phyloP scores from a whole-genome alignment of 208 protist species.

The Naegleria lovaniensis region DNA sequence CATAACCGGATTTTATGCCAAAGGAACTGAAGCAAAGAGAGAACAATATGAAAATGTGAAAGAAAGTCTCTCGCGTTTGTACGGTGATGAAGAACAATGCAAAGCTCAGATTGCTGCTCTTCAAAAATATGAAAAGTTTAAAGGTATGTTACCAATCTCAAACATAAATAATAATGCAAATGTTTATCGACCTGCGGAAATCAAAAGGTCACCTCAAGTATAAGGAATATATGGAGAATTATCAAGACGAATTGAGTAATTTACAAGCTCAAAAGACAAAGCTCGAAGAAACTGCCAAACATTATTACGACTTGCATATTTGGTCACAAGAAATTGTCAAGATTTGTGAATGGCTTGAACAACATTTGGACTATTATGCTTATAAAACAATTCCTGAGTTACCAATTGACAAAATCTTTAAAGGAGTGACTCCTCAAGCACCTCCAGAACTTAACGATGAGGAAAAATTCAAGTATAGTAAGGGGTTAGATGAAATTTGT shows the following conservation, averaged over 20 bases:
- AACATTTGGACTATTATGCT: constrained; percentile 12
- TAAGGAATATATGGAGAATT: neutral
- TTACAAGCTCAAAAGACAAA: neutral
- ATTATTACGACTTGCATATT: neutral
- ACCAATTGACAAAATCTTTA: neutral
- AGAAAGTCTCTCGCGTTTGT: neutral
- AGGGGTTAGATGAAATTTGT: constrained; percentile 28
- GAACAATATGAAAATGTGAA: constrained; percentile 20
- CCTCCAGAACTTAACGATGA: neutral
- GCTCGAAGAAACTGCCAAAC: neutral
- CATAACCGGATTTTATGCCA: constrained; percentile 18
- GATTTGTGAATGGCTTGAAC: constrained; percentile 27
- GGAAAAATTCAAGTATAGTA: neutral
- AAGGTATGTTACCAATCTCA: neutral
- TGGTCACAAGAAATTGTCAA: constrained; percentile 20
- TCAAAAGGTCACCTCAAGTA: neutral
- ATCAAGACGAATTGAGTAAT: neutral
- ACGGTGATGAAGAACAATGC: neutral
- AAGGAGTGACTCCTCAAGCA: neutral
- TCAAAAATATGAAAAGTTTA: neutral
- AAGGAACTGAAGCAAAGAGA: neutral
- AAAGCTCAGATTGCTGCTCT: neutral
- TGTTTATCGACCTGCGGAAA: neutral
- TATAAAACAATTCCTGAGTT: neutral
- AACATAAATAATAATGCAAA: neutral